Evolutionary conservation across 2,329 filamentous ascomycete genomes (phyloP).

Genomic region (Monosporascus sp.): DNA sequence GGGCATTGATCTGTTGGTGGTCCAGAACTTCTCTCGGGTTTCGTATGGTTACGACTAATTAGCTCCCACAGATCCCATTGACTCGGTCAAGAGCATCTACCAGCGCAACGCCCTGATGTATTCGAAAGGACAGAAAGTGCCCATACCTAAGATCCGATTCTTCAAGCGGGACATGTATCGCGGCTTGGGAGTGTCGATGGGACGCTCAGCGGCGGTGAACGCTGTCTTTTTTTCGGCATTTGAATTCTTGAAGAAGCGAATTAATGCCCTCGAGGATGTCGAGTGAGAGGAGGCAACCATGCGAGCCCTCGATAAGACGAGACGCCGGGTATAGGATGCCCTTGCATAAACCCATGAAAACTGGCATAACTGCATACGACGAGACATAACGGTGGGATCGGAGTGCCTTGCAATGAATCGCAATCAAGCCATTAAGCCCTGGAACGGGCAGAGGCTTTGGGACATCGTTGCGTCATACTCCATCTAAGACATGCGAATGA

Average conservation of each 20-base stretch:
- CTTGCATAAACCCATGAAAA: conserved; percentile 10
- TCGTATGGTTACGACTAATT: conserved; percentile 3
- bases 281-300: conserved; percentile 7
- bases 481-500: not conserved
- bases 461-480: not conserved
- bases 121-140: conserved; percentile 57
- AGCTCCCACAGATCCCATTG: conserved; percentile 55
- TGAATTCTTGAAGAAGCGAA: conserved; percentile 72
- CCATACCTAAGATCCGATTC: conserved; percentile 70
- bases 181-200: conserved; percentile 77
- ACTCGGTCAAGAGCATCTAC: conserved; percentile 81
- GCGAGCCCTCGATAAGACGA: not conserved
- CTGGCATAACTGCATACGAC: conserved; percentile 15
- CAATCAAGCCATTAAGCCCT: not conserved
- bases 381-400: conserved; percentile 12
- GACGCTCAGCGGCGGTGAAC: conserved; percentile 75
- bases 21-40: not conserved
- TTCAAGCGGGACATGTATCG: conserved; percentile 76
- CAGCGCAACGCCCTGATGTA: conserved; percentile 74
- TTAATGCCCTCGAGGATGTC: conserved; percentile 48
- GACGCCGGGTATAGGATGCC: not conserved
- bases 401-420: not conserved
- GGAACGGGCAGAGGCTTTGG: conserved; percentile 3
- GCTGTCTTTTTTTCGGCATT: conserved; percentile 88
- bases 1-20: conserved; percentile 68